Conservation (phyloP, 805 yeast species). For the Danielia reshetovae region DNA sequence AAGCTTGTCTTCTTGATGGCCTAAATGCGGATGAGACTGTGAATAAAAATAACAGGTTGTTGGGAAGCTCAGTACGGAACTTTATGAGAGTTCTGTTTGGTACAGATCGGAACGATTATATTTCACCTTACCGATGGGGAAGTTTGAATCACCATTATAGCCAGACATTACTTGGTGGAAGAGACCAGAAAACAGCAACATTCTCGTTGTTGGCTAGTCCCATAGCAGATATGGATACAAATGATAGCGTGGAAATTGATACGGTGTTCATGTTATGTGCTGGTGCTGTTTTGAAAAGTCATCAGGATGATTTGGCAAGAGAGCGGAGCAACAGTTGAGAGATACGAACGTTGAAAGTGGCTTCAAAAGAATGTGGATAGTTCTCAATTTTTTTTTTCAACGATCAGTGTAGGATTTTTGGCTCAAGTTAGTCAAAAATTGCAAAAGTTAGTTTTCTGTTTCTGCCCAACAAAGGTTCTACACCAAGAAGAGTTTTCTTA, state of each 20-base stretch:
- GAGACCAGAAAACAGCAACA: neutral
- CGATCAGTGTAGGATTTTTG: no score
- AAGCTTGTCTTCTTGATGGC: neutral
- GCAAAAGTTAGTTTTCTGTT: no score
- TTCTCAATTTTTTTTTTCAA: no score
- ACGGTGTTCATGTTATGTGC: neutral
- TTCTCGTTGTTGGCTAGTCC: neutral
- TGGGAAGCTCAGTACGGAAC: neutral
- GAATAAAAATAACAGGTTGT: neutral
- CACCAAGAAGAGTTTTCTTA: no score
- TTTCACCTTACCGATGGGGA: neutral
- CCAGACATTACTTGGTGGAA: neutral
- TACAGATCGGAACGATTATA: neutral
- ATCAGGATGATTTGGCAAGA: neutral
- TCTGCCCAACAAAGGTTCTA: no score
- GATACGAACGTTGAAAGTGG: no score
- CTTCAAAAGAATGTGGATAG: no score
- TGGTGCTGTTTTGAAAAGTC: neutral
- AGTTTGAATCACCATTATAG: neutral
- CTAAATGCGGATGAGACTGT: neutral
- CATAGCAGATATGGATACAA: neutral
- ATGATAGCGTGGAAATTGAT: neutral
- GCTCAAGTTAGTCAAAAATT: no score
- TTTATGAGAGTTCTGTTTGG: neutral
- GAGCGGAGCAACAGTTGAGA: no score